These are phyloP conservation scores for Gloeostereum incarnatum DNA, from an alignment of 768 basidiomycete species.

Conservation along the genomic window DNA sequence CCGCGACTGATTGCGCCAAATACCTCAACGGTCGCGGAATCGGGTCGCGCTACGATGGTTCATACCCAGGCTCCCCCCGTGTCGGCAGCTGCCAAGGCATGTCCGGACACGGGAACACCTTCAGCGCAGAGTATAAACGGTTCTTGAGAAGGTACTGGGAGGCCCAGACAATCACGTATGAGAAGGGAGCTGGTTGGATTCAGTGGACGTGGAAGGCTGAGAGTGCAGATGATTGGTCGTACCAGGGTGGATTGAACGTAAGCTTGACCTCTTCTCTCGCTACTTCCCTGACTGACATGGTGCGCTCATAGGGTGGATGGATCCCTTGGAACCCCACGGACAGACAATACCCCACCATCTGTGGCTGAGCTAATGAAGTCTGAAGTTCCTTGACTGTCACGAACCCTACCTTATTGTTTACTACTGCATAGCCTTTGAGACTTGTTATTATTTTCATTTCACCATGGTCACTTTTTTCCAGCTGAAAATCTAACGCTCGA, in stretches of 20 bases:
- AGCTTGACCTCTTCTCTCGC: background rate
- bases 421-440: no score
- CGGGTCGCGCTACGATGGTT: slow-evolving; percentile 59
- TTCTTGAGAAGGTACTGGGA: slow-evolving; percentile 82
- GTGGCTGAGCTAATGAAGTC: no score
- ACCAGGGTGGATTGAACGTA: slow-evolving; percentile 66
- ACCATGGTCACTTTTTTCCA: no score
- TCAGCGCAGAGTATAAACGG: slow-evolving; percentile 70
- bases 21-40: slow-evolving; percentile 79
- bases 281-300: no score
- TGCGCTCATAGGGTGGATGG: no score
- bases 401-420: no score
- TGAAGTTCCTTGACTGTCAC: no score
- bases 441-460: no score
- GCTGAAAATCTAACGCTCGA: no score
- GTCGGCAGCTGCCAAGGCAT: slow-evolving; percentile 69
- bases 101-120: slow-evolving; percentile 68
- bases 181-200: slow-evolving; percentile 65
- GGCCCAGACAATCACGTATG: slow-evolving; percentile 70
- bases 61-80: slow-evolving; percentile 48
- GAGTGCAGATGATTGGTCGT: slow-evolving; percentile 82
- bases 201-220: slow-evolving; percentile 86
- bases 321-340: slow-evolving; percentile 56
- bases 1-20: slow-evolving; percentile 67
- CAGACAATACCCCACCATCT: slow-evolving; percentile 53